phyloP scores from a whole-genome alignment of 2,329 filamentous ascomycete genomes.

The Arthrinium puccinioides region DNA sequence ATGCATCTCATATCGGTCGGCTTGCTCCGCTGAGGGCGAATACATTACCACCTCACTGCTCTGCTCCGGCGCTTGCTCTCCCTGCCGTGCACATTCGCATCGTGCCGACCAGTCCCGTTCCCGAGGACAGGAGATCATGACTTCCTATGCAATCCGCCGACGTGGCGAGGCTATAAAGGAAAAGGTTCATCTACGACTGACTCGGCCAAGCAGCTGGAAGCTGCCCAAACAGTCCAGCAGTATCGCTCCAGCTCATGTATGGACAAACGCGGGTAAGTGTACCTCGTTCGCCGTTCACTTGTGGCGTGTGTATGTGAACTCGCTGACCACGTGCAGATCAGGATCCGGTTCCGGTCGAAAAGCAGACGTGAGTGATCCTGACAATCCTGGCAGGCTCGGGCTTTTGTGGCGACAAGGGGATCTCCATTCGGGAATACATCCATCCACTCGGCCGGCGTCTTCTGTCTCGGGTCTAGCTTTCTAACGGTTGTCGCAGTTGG shows the following conservation, averaged over 20 bases:
- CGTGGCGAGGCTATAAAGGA: constrained; percentile 10
- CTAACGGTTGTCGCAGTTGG: constrained; percentile 18
- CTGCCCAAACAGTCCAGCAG: constrained; percentile 22
- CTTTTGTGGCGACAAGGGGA: neutral
- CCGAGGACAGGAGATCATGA: constrained; percentile 9
- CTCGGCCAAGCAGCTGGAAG: constrained; percentile 19
- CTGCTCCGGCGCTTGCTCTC: too few relatives aligned
- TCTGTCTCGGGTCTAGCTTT: neutral
- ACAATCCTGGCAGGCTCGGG: neutral
- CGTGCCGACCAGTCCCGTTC: too few relatives aligned
- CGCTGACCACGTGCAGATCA: constrained; percentile 9
- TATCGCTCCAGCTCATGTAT: constrained; percentile 22
- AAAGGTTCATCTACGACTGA: constrained; percentile 14
- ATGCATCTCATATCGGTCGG: too few relatives aligned
- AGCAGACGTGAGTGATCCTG: constrained; percentile 20
- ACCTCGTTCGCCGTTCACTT: neutral
- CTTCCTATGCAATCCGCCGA: constrained; percentile 8
- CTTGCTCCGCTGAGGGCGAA: too few relatives aligned
- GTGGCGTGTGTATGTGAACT: neutral
- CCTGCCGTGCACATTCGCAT: too few relatives aligned
- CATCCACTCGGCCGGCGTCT: neutral
- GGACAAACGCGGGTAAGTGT: constrained; percentile 18
- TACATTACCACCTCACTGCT: too few relatives aligned
- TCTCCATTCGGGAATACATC: too few relatives aligned
- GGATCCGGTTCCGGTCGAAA: constrained; percentile 27